Percentiles rank a stretch among this genome's conserved stretches.
Evolutionary conservation across 2,329 filamentous ascomycete genomes (phyloP).

Genomic region (Alternaria sp.): DNA sequence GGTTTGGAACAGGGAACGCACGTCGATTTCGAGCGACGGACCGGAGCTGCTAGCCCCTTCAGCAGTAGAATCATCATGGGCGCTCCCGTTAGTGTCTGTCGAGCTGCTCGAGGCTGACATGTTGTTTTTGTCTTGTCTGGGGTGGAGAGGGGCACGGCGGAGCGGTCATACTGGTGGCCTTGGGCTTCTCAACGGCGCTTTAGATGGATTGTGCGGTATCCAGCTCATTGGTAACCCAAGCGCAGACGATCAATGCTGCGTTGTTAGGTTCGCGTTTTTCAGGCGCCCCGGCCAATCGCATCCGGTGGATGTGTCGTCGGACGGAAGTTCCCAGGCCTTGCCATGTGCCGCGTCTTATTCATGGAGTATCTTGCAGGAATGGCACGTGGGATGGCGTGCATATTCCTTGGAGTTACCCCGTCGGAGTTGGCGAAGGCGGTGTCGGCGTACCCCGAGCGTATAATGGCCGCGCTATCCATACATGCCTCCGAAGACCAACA

Average conservation of each 20-base stretch:
- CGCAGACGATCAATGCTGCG: slow-evolving; percentile 12
- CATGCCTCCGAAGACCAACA: neutral
- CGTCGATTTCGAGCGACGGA: slow-evolving; percentile 37
- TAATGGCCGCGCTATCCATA: neutral
- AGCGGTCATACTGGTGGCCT: neutral
- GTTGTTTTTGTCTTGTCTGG: neutral
- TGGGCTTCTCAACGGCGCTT: slow-evolving; percentile 1
- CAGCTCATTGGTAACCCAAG: slow-evolving; percentile 13
- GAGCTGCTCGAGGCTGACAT: slow-evolving; percentile 3
- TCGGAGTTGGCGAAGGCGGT: slow-evolving; percentile 1
- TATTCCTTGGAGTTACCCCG: slow-evolving; percentile 2
- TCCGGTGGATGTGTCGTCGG: neutral
- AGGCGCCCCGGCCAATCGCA: slow-evolving; percentile 15
- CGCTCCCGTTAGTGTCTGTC: neutral
- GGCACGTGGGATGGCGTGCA: slow-evolving; percentile 7
- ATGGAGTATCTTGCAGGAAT: neutral
- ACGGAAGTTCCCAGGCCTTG: slow-evolving; percentile 9
- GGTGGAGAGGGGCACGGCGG: neutral
- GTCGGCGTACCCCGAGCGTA: neutral
- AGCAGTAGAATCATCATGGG: slow-evolving; percentile 1
- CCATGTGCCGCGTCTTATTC: slow-evolving; percentile 7
- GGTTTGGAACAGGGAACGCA: slow-evolving; percentile 15
- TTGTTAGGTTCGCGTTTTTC: slow-evolving; percentile 9
- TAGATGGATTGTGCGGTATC: slow-evolving; percentile 4
- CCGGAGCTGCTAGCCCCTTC: slow-evolving; percentile 32